Base-by-base conservation (phyloP, 2,329 filamentous ascomycete genomes). In the Amauroascus verrucosus region DNA sequence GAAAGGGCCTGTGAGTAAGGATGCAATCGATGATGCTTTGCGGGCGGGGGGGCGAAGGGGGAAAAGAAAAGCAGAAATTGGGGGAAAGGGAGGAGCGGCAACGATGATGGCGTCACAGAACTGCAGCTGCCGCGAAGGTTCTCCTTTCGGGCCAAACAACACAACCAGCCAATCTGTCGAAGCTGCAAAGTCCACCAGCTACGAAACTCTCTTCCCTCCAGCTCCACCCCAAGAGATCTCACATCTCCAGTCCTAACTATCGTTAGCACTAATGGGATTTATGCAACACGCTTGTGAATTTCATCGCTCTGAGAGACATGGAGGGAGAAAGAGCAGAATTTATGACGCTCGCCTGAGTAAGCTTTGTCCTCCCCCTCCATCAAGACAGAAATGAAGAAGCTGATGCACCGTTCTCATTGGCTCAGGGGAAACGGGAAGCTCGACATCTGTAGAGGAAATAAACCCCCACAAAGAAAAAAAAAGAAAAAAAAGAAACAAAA, bases 101-200 rank as follows among this genome's bases (percentile, higher is more conserved):
- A 32, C 9, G 14, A 14, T 14, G 37, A 51, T 51, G 48, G 48
- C 48, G 48, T 51, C 48, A 51, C 48, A 22, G 38, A 41, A 43
- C 6, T 26, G 33, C 32, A 48, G 46, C 33, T 48, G n/a, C 30
- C 33, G 32, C 46, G 32, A 48, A 48, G 32, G 46, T 38, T 38
- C 22, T 33, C 13, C 28, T 28, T 38, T 24, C 14, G n/a, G n/a
- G n/a, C n/a, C n/a, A n/a, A n/a, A n/a, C n/a, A n/a, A n/a, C n/a
- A n/a, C n/a, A n/a, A n/a, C n/a, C n/a, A 41, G 18, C 38, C 38
- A 41, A 41, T 41, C 38, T 18, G 38, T 11, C 8, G 38, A 38
- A 18, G 13, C 3, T 13, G 6, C 8, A 35, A 13, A 13, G 33
- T 35, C 33, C 33, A 6, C 33, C 33, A 35, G 35, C 35, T 16